A percentile compares a stretch with the other conserved stretches of the same genome.
phyloP scores from a whole-genome alignment of 2,329 filamentous ascomycete species.

The Claviceps pusilla region DNA sequence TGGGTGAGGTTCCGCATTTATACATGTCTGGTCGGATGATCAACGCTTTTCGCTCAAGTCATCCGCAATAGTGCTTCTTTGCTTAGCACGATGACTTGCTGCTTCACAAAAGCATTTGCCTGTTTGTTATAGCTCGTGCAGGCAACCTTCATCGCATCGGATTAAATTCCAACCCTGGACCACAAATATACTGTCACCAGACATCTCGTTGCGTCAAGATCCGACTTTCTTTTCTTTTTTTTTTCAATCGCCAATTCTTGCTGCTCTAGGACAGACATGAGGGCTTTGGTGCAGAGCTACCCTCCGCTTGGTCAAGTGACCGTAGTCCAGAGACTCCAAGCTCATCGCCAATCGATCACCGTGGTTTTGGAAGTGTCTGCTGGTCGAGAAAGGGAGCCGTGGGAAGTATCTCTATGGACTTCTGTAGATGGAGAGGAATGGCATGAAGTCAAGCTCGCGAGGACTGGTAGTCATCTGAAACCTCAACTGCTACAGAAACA shows the following conservation, averaged over 20 bases:
- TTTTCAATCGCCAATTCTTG: not conserved
- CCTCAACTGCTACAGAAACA: slow-evolving; percentile 37
- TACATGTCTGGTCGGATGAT: not conserved
- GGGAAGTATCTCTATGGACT: slow-evolving; percentile 67
- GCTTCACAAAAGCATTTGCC: not conserved
- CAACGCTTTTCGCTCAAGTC: not conserved
- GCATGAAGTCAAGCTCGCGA: slow-evolving; percentile 34
- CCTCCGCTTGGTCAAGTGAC: slow-evolving; percentile 68
- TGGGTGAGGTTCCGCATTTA: not conserved
- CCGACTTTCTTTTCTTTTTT: not conserved
- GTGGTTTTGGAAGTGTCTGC: slow-evolving; percentile 53
- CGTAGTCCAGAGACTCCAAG: slow-evolving; percentile 27
- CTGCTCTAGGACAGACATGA: slow-evolving; percentile 15
- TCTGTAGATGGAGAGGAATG: slow-evolving; percentile 38
- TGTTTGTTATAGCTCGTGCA: not conserved
- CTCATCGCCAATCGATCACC: slow-evolving; percentile 39
- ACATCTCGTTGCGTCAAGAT: not conserved
- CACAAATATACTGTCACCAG: not conserved
- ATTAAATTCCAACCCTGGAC: not conserved
- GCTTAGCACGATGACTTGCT: not conserved
- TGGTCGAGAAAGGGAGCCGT: slow-evolving; percentile 38
- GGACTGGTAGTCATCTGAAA: slow-evolving; percentile 10
- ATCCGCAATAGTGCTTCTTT: not conserved
- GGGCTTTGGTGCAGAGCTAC: slow-evolving; percentile 32
- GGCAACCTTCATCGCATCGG: not conserved